Conservation (phyloP, 139 green algal species). For the Volvox africanus region DNA sequence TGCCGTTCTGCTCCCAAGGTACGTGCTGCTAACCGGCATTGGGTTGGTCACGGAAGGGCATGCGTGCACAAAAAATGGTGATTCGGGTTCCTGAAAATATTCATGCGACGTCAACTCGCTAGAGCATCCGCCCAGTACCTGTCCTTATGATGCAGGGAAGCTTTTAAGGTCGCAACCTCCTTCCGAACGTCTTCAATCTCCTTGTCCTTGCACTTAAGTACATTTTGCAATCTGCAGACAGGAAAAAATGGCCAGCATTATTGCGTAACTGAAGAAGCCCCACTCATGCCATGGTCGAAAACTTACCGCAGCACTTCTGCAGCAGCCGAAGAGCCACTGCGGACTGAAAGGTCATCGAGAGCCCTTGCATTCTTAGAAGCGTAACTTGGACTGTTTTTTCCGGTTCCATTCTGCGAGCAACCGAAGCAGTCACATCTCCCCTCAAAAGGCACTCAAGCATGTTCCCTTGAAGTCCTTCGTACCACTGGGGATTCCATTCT, state of each 20-base stretch:
- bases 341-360: not conserved
- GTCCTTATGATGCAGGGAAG: conserved; percentile 5
- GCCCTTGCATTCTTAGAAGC: not conserved
- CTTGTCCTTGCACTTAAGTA: not conserved
- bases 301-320: conserved; percentile 8
- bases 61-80: too few species aligned
- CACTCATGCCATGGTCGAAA: not conserved
- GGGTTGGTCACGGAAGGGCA: too few species aligned
- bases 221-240: not conserved
- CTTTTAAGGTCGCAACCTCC: conserved; percentile 10
- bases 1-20: too few species aligned
- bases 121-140: not conserved
- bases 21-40: too few species aligned
- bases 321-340: not conserved
- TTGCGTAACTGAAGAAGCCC: not conserved
- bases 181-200: conserved; percentile 5
- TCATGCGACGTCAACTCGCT: too few species aligned
- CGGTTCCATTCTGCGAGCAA: conserved; percentile 8
- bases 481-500: not conserved
- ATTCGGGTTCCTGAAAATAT: too few species aligned
- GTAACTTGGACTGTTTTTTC: not conserved
- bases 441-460: not conserved
- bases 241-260: not conserved
- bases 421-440: not conserved
- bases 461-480: not conserved